Evolutionary conservation across 768 basidiomycete genomes (phyloP).

Genomic region (Boletus sensibilis): DNA sequence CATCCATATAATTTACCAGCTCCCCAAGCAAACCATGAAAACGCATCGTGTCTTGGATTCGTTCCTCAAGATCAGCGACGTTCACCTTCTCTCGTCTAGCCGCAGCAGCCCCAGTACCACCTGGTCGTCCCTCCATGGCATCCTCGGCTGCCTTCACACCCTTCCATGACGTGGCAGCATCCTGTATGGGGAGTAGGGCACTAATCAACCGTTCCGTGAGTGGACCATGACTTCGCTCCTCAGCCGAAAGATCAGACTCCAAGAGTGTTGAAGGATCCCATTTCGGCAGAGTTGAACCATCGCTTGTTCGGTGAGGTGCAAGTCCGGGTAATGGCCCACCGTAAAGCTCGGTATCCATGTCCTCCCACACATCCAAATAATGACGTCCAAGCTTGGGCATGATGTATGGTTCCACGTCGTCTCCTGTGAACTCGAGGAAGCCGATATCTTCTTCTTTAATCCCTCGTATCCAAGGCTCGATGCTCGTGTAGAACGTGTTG

Average conservation of each 20-base stretch:
- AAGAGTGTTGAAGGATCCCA: slow-evolving; percentile 83
- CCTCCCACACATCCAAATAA: slow-evolving; percentile 92
- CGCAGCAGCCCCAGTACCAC: slow-evolving; percentile 75
- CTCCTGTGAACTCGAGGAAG: slow-evolving; percentile 86
- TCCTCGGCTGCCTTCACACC: slow-evolving; percentile 83
- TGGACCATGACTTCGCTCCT: slow-evolving; percentile 83
- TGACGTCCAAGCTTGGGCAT: slow-evolving; percentile 85
- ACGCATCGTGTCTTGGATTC: slow-evolving; percentile 73
- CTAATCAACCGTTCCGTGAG: slow-evolving; percentile 83
- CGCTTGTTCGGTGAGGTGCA: slow-evolving; percentile 36
- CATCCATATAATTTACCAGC: slow-evolving; percentile 52
- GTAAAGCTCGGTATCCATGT: slow-evolving; percentile 69
- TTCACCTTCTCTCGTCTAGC: slow-evolving; percentile 73
- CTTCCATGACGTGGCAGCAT: slow-evolving; percentile 58
- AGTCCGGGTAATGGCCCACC: slow-evolving; percentile 43
- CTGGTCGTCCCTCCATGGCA: slow-evolving; percentile 80
- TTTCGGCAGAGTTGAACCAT: slow-evolving; percentile 49
- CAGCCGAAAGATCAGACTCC: slow-evolving; percentile 66
- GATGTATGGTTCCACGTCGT: slow-evolving; percentile 84
- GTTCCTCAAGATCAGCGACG: slow-evolving; percentile 74
- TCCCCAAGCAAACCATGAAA: slow-evolving; percentile 69
- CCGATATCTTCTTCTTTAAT: slow-evolving; percentile 96
- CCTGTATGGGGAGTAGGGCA: slow-evolving; percentile 69
- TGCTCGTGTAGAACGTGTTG: slow-evolving; percentile 80
- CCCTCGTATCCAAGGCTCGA: slow-evolving; percentile 87